Base-by-base conservation (phyloP, 768 basidiomycete genomes). In the Lentinus brumalis region DNA sequence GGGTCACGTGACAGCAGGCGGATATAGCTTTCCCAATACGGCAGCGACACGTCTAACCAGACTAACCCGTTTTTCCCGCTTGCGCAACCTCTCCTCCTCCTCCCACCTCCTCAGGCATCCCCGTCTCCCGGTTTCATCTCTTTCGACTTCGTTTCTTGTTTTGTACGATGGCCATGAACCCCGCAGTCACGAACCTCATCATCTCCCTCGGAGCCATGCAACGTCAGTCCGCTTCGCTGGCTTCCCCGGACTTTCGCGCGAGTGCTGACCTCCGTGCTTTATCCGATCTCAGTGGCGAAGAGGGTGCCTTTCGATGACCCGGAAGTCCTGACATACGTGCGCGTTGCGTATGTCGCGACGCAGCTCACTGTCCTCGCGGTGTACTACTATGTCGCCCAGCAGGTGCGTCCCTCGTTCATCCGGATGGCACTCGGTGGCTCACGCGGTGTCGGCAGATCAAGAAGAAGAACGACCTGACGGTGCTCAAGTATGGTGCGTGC, bases 181-280 rank as follows among this genome's bases (percentile, higher is more conserved):
- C 89, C 38, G 87, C 86, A 52, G 77, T 94, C 32, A 83, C 88
- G 69, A 96, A 92, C 76, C 81, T 98, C 60, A 82, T 90, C 67
- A 84, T 98, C 70, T 96, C 94, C 54, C 89, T 98, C 65, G 93
- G 87, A 53, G 93, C 88, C 64, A 96, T 97, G 96, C 96, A 97
- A 73, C 60, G 93, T 93, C 56, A 51, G 80, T 69, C 9, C 2
- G 29, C 16, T 44, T 42, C 16, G 4, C 15, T 35, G 47, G 29
- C 30, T 4, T 12, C 26, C 39, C 15, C 32, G 39, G 41, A 30
- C 9, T 15, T 42, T 57, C 39, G 4, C n/a, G 21, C 12, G 42
- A 26, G 53, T 9, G 51, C 30, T 31, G 35, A 18, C 16, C 49
- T 32, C 21, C 31, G 26, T 39, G 8, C 4, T 44, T 59, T 56